Conservation (phyloP, 345 rosid species). For the Salix viminalis region DNA sequence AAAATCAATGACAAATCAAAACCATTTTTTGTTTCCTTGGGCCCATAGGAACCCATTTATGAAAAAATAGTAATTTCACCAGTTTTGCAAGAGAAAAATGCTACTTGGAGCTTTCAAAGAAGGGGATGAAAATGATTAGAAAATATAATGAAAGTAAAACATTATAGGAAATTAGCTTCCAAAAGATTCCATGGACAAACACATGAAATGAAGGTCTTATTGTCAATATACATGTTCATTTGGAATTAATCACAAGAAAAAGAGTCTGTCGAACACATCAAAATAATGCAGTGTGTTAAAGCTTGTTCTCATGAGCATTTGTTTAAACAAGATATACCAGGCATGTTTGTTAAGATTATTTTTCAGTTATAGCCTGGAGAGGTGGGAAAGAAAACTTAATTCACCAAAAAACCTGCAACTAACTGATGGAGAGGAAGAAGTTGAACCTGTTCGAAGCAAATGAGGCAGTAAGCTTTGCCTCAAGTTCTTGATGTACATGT, state of each 20-base stretch:
- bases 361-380: neutral
- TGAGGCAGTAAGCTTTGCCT: constrained; percentile 60
- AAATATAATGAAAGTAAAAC: neutral
- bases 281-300: too few relatives aligned
- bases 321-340: neutral
- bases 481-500: constrained; percentile 78
- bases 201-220: neutral
- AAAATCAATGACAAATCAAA: too few relatives aligned
- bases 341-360: neutral
- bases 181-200: neutral
- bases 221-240: neutral
- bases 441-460: constrained; percentile 57
- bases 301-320: neutral
- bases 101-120: neutral
- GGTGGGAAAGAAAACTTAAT: too few relatives aligned
- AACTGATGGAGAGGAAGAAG: neutral
- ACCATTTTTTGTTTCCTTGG: too few relatives aligned
- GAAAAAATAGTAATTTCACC: too few relatives aligned
- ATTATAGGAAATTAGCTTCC: neutral
- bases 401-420: neutral
- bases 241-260: neutral
- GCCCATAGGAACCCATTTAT: too few relatives aligned
- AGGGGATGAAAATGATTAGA: neutral
- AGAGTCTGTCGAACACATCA: neutral
- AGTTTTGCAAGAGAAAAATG: neutral